These are phyloP conservation scores for Diversispora epigaea DNA, from an alignment of 192 early-diverging fungal species.

Conservation along the genomic window DNA sequence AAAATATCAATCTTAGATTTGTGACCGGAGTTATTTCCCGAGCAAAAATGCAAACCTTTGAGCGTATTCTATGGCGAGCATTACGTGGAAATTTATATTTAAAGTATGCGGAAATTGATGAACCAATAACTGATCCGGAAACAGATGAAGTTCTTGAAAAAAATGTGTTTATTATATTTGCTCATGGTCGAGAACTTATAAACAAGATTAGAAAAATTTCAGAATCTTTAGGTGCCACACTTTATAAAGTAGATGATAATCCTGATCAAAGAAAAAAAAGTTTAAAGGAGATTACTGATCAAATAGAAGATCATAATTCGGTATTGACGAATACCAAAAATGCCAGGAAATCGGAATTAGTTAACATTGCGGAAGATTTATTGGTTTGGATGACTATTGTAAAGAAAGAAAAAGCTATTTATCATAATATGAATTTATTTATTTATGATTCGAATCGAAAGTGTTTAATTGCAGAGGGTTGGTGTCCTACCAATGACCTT, in stretches of 20 bases:
- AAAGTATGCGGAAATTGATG: constrained; percentile 95
- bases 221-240: constrained; percentile 91
- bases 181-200: constrained; percentile 89
- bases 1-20: constrained; percentile 59
- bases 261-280: constrained; percentile 84
- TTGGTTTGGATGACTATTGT: constrained; percentile 87
- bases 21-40: constrained; percentile 95
- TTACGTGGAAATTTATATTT: constrained; percentile 96
- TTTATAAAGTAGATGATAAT: constrained; percentile 85
- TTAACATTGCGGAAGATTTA: constrained; percentile 82
- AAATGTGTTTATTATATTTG: constrained; percentile 98
- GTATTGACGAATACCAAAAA: constrained; percentile 86
- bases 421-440: constrained; percentile 95
- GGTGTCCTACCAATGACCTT: constrained; percentile 91
- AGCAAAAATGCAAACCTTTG: constrained; percentile 80
- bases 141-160: constrained; percentile 89
- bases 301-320: constrained; percentile 85
- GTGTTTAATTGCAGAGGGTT: constrained; percentile 96
- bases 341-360: constrained; percentile 80
- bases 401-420: constrained; percentile 97
- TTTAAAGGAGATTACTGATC: constrained; percentile 73
- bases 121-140: constrained; percentile 87
- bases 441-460: constrained; percentile 92
- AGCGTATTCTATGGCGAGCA: constrained; percentile 95
- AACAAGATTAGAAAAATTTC: constrained; percentile 91